phyloP scores from a whole-genome alignment of 2,329 filamentous ascomycete species.

The Leptographium flavum region DNA sequence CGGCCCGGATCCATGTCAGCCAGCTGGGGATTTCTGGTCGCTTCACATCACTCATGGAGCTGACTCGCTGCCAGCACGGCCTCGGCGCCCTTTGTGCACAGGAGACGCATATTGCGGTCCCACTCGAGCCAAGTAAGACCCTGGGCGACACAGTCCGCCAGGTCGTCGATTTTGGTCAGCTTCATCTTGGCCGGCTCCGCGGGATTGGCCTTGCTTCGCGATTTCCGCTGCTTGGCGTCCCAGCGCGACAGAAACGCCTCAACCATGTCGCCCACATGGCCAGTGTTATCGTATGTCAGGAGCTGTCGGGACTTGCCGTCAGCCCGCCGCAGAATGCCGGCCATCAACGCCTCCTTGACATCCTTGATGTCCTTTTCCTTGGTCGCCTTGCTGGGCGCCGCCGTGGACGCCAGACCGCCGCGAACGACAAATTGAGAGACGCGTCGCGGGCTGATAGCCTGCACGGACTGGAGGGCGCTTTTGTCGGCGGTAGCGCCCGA shows the following conservation, averaged over 20 bases:
- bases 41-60: background rate
- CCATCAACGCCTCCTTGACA: conserved; percentile 13
- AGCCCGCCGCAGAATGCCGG: background rate
- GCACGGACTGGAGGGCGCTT: conserved; percentile 17
- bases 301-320: background rate
- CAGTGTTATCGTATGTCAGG: background rate
- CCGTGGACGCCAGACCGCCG: conserved; percentile 4
- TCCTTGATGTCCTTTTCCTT: conserved; percentile 14
- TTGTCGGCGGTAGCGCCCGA: conserved; percentile 5
- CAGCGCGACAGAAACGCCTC: conserved; percentile 7
- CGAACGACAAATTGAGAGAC: conserved; percentile 40
- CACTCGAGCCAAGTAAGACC: conserved; percentile 65
- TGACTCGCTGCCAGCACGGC: conserved; percentile 3
- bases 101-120: conserved; percentile 42
- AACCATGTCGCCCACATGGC: conserved; percentile 2
- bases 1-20: background rate
- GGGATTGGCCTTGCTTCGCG: background rate
- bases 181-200: background rate
- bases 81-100: conserved; percentile 19
- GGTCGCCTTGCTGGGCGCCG: conserved; percentile 1
- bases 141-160: conserved; percentile 68
- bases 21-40: too few relatives aligned
- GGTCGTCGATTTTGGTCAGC: conserved; percentile 58
- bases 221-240: conserved; percentile 6
- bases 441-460: conserved; percentile 32